Evolutionary conservation across 2,329 filamentous ascomycete genomes (phyloP).

Genomic region (Teratosphaeria viscida): DNA sequence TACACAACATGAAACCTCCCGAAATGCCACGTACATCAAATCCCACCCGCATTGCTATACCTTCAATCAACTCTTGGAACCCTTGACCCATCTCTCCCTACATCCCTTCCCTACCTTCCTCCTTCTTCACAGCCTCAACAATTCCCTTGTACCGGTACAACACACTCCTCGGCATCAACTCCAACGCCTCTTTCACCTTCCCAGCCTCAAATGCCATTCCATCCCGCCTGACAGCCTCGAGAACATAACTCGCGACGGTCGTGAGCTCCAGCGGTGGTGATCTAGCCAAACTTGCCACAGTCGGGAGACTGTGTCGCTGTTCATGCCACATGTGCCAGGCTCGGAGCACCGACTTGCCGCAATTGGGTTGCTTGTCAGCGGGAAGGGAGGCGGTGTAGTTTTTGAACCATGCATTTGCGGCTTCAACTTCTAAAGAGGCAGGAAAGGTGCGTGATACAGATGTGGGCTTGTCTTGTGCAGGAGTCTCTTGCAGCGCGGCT

Average conservation of each 20-base stretch:
- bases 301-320: conserved; percentile 36
- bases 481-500: background rate
- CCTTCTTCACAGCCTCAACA: background rate
- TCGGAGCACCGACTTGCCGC: background rate
- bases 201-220: conserved; percentile 37
- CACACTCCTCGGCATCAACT: conserved; percentile 14
- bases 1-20: too few relatives aligned
- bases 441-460: conserved; percentile 1
- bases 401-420: background rate
- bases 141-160: background rate
- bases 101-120: background rate
- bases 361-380: background rate
- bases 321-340: conserved; percentile 50
- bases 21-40: too few relatives aligned
- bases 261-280: conserved; percentile 47
- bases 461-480: background rate
- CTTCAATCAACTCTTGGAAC: too few relatives aligned
- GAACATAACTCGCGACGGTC: conserved; percentile 51
- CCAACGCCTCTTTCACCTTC: conserved; percentile 15
- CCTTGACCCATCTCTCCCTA: too few relatives aligned
- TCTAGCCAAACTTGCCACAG: conserved; percentile 47
- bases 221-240: conserved; percentile 45
- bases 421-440: background rate
- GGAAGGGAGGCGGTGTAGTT: background rate
- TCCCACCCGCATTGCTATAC: too few relatives aligned